Base-by-base conservation (phyloP, 1,139 yeast species). In the Groenewaldozyma auringiensis region DNA sequence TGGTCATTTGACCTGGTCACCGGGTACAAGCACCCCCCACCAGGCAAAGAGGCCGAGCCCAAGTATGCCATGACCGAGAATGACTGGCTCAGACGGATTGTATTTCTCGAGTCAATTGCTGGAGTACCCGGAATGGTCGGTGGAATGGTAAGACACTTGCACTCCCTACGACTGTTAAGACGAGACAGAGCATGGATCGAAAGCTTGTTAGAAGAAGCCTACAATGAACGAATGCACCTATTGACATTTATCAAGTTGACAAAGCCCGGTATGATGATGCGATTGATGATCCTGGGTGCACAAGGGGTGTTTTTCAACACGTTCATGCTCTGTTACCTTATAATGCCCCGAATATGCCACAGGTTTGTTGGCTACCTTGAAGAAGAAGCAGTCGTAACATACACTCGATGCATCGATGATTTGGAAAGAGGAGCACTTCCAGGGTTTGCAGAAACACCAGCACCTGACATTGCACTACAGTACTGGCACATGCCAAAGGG, bases 111-210 rank as follows among this genome's bases (percentile, higher is more conserved):
- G 62, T 74, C 82, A 50, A 71, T 83, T 48, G 92, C 92, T 6
- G 89, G 87, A 13, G 85, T 83, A 16, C 92, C 92, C 1, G 89
- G 92, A 9, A 76, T 81, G 70, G 84, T 80, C 36, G 92, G 86
- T 58, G 70, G 70, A 55, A 66, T 48, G 58, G 60, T 50, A 51
- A 58, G 50, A 56, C 69, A 17, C 61, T 56, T 55, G 65, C 70
- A 21, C 51, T 66, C 51, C 56, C 61, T 56, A 66, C 68, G 37
- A 63, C 66, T 34, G 65, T 65, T 45, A 62, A 71, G 72, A 54
- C 67, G 89, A 50, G 92, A 83, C 59, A 76, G 78, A 54, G 89
- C 86, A 1, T 83, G 88, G 84, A 75, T 83, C 51, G 86, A 83
- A 61, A 80, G 88, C 1, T 67, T 83, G 38, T 67, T 78, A 35